phyloP scores from a whole-genome alignment of 177 flowering plant species.

The Vitis hybrid region DNA sequence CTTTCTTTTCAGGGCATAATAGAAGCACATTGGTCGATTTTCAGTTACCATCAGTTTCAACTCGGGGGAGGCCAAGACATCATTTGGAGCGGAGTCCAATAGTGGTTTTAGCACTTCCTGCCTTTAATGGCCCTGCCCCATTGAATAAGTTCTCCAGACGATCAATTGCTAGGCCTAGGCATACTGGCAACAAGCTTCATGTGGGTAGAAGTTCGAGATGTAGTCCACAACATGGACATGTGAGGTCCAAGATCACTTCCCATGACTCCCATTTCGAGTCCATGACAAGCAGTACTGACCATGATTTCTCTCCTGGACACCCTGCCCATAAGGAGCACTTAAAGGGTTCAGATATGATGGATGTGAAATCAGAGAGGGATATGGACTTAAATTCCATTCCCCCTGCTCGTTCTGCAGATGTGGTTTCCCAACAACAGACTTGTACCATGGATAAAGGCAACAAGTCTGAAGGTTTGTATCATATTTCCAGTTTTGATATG shows the following conservation, averaged over 20 bases:
- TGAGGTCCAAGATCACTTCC: background rate
- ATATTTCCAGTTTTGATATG: background rate
- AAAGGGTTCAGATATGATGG: conserved; percentile 22
- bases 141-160: conserved; percentile 12
- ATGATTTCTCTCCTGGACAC: conserved; percentile 18
- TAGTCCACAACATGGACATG: background rate
- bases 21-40: conserved; percentile 7
- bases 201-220: background rate
- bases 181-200: conserved; percentile 7
- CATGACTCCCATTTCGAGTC: conserved; percentile 4
- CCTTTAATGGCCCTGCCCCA: conserved; percentile 9
- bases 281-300: conserved; percentile 6
- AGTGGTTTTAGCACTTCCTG: conserved; percentile 41
- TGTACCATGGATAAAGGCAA: background rate
- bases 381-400: conserved; percentile 22
- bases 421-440: background rate
- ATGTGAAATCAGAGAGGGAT: conserved; percentile 27
- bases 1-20: conserved; percentile 30
- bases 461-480: background rate
- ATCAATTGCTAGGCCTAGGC: conserved; percentile 5
- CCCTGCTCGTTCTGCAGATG: background rate
- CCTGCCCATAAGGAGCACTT: conserved; percentile 13
- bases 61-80: conserved; percentile 1
- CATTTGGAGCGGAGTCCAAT: conserved; percentile 16
- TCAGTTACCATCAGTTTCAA: conserved; percentile 1